A percentile compares a stretch with the other conserved stretches of the same genome.
These are phyloP conservation scores for Hygrocybe coccinea DNA, from an alignment of 768 basidiomycete genomes.

Conservation along the genomic window DNA sequence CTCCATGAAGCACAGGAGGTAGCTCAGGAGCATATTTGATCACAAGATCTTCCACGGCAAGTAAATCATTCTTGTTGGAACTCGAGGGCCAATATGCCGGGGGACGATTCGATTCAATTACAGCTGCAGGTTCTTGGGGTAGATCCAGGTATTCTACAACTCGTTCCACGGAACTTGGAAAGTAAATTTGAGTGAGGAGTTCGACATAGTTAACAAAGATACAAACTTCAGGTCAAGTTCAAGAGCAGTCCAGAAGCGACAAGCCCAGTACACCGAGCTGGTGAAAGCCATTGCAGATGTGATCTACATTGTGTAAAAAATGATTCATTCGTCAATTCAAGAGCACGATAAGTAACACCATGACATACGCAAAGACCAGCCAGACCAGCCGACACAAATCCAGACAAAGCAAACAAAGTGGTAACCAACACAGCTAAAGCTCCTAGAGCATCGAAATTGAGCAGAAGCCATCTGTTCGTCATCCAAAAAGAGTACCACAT, in stretches of 20 bases:
- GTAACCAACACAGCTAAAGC: constrained; percentile 70
- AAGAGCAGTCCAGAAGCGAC: constrained; percentile 50
- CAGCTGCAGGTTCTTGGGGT: constrained; percentile 77
- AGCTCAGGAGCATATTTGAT: constrained; percentile 83
- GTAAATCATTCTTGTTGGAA: constrained; percentile 49
- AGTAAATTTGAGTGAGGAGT: constrained; percentile 8
- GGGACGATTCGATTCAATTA: constrained; percentile 68
- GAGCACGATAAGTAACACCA: constrained; percentile 33
- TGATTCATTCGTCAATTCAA: neutral
- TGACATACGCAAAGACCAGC: constrained; percentile 71
- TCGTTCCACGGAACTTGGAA: constrained; percentile 75
- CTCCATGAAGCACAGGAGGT: constrained; percentile 69
- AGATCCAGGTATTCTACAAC: constrained; percentile 87
- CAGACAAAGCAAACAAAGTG: constrained; percentile 68
- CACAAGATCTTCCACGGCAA: constrained; percentile 69
- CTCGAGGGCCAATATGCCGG: constrained; percentile 94
- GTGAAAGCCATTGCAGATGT: constrained; percentile 43
- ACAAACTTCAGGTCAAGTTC: constrained; percentile 74
- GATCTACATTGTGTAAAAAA: neutral
- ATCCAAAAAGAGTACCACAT: constrained; percentile 91
- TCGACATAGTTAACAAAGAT: neutral
- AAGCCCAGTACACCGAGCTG: constrained; percentile 48
- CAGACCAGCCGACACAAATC: constrained; percentile 51
- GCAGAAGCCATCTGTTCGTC: constrained; percentile 79
- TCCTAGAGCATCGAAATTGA: constrained; percentile 79